Base-by-base conservation (phyloP, 192 early-diverging fungal genomes). In the Coemansia sp. region DNA sequence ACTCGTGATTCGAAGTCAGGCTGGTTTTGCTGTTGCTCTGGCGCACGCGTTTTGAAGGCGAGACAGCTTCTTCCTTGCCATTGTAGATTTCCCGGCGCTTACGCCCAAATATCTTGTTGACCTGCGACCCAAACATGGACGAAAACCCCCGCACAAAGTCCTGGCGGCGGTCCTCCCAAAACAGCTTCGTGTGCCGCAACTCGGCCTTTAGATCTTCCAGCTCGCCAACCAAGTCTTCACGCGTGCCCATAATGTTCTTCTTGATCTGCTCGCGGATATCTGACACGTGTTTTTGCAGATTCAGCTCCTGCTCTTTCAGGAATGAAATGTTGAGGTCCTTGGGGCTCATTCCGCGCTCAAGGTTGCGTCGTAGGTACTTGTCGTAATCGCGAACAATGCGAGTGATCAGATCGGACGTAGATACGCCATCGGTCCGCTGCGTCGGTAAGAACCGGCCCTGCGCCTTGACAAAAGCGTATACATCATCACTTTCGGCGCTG, bases 331-430 rank as follows among this genome's bases (percentile, higher is more conserved):
- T 88, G 23, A 92, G 79, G 13, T 92, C 90, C 68, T 87, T 91
- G 42, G 87, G 83, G 37, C 81, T 85, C 31, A 92, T 84, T 1
- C 90, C 90, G 44, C 90, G 82, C 69, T 91, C 89, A n/a, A 92
- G 75, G 68, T 92, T 92, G 44, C 90, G 81, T 57, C 88, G 78
- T 50, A 92, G 69, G 61, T 91, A 92, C 60, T 85, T 77, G 74
- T 92, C 90, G 64, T 92, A 92, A 59, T 92, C 88, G 46, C 84
- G 81, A 14, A 92, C 87, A 59, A 92, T 92, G 11, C 90, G 83
- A 3, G 88, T 92, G 53, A 92, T 92, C 28, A 92, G 60, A 50
- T 92, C 90, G 0, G 87, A 89, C 0, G 90, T 92, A 13, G 87
- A 88, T 0, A 90, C 78, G 40, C 88, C 88, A 35, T 89, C 90